Evolutionary conservation across 352 stramenopile species (phyloP), one percentile per base, ranked within the genome.

Genomic region (Pilasporangium apinafurcum): DNA sequence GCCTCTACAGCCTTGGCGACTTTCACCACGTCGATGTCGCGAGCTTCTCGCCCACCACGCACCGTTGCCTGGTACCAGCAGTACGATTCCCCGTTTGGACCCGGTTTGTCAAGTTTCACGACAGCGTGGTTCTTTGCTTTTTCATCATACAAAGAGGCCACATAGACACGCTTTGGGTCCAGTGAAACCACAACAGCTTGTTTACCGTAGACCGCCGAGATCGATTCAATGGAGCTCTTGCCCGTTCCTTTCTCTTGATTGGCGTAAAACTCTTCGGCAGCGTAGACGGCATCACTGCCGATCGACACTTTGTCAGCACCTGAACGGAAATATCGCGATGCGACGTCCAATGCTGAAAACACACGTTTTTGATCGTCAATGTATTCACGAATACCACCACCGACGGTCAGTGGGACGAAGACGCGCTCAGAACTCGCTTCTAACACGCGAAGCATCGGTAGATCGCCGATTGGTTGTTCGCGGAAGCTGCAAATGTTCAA

Each of bases 401-500:
- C 96, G 37, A 99, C 95, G 2, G 96, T 99, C 2, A 99, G 64
- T 10, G 96, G 96, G 33, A 99, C 96, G 66, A 99, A 99, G 18
- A 98, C 95, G 26, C 72, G 84, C 61, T 98, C 84, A 1, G 91
- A 98, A 36, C 92, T 93, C 42, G 90, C 73, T 51, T 98, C 88
- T 1, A 99, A 71, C 33, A 99, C 92, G 47, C 87, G 76, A 9
- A 98, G 79, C 93, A 99, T 98, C 12, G 96, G 95, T 54, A 98
- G 78, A 56, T 98, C 95, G 36, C 95, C 93, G 47, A 99, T 91
- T 8, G 97, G 92, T 43, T 96, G 90, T 58, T 98, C 88, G 25
- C 95, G 78, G 62, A 99, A 99, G 59, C 86, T 97, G n/a, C 92
- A 98, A 52, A 99, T 99, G 76, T 99, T 99, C 26, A 99, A 69